phyloP scores from a whole-genome alignment of 2,329 filamentous ascomycete genomes.

The Arthrobotrys entomopaga region DNA sequence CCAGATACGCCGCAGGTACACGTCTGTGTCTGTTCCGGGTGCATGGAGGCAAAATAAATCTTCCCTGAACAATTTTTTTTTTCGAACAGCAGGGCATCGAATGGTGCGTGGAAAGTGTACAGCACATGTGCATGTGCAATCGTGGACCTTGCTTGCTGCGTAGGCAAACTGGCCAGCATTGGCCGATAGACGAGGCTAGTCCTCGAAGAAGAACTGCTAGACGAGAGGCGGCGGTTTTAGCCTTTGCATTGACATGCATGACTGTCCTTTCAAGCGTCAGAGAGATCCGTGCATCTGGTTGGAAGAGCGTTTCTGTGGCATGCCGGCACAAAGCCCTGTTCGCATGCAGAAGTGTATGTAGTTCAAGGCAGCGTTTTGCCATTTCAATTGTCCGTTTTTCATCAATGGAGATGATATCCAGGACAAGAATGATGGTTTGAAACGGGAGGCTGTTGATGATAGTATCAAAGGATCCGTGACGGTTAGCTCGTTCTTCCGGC shows the following conservation, averaged over 20 bases:
- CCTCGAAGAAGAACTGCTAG: conserved; percentile 53
- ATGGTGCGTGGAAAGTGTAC: too few species aligned
- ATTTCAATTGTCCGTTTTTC: background rate
- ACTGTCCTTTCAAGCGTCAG: conserved; percentile 18
- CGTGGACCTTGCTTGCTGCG: conserved; percentile 10
- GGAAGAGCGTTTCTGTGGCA: conserved; percentile 6
- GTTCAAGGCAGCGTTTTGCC: background rate
- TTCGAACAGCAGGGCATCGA: background rate
- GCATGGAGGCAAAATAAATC: background rate
- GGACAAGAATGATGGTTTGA: background rate
- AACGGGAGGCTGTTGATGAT: conserved; percentile 18
- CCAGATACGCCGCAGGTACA: conserved; percentile 5
- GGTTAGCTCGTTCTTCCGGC: too few species aligned
- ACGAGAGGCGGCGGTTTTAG: conserved; percentile 53
- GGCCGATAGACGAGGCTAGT: conserved; percentile 50
- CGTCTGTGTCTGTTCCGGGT: background rate
- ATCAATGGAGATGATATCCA: too few species aligned
- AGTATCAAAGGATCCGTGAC: background rate
- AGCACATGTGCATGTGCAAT: conserved; percentile 11
- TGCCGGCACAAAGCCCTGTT: background rate
- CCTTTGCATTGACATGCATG: conserved; percentile 49
- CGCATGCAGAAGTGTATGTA: background rate
- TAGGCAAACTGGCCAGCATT: conserved; percentile 35
- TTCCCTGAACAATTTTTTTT: too few species aligned
- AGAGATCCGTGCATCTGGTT: conserved; percentile 52